Base-by-base conservation (phyloP, 2,329 filamentous ascomycete genomes). In the Chaetomium olivaceum region DNA sequence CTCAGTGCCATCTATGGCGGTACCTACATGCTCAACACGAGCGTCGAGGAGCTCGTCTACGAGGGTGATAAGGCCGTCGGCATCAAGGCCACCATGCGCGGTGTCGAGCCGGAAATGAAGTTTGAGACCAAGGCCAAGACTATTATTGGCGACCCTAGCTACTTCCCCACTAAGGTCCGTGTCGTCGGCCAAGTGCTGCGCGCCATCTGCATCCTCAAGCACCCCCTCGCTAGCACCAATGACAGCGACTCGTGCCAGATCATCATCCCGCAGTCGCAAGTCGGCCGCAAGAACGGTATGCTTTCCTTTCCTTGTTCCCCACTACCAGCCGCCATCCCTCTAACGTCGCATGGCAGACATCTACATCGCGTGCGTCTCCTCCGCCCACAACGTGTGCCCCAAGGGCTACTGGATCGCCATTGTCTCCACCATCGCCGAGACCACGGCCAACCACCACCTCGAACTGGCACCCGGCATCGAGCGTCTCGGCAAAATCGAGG, bases 371-470 rank as follows among this genome's bases (percentile, higher is more conserved):
- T 91, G 95, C 77, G 93, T 99, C 66, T 97, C 93, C 1, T 92
- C 92, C 48, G 92, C 93, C 46, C 96, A 99, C 83, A 98, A 96
- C 74, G 96, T 99, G 73, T 98, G 94, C 83, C 95, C 96, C 74
- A 96, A 97, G 86, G 94, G 94, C 68, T 98, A 97, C 87, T 99
- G 96, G 84, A 92, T 99, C 73, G 95, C 95, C 74, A 99, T 98
- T 68, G 94, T 99, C 71, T 97, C 93, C 57, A 99, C 95, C 67
- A 97, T 99, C 76, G 92, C 95, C 70, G 96, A 99, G 84, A 89
- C 89, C 54, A 82, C 89, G 68, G 89, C 91, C 70, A 98, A 99
- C 85, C 93, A 97, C 81, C 95, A 99, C 80, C 84, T 97, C 65
- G 95, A 99, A 83, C 89, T 99, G 52, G 88, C 95, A 80, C 89